These are phyloP conservation scores for Neoscytalidium dimidiatum DNA, from an alignment of 2,329 filamentous ascomycete genomes.

Conservation along the genomic window DNA sequence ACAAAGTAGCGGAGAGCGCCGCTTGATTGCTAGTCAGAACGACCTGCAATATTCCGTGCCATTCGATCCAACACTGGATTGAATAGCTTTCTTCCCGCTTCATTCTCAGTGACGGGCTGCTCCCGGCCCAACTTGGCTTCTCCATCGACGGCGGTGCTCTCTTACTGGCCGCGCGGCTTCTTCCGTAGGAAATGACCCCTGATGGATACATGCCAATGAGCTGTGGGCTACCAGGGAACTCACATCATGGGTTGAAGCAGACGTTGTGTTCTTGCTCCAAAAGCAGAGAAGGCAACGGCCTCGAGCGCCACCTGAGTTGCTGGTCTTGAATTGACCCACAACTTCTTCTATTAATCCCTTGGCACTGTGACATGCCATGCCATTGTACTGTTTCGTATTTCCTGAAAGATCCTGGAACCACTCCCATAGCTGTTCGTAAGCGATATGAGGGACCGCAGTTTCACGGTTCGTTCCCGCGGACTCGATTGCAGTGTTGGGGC, in stretches of 20 bases:
- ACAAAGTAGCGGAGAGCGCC: not conserved
- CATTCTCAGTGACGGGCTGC: not conserved
- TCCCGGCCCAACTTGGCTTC: not conserved
- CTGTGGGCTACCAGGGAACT: not conserved
- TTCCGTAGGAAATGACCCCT: not conserved
- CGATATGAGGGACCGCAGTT: constrained; percentile 3
- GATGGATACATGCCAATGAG: not conserved
- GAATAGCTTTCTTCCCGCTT: not conserved
- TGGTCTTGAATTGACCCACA: not conserved
- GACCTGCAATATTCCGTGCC: not conserved
- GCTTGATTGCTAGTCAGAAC: not conserved
- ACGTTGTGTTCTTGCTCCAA: not conserved
- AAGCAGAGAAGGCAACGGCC: not conserved
- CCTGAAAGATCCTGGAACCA: not conserved
- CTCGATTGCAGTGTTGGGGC: constrained; percentile 11
- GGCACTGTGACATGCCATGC: not conserved
- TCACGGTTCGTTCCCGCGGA: constrained; percentile 10
- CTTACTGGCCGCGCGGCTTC: constrained; percentile 7
- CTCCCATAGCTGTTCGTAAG: not conserved
- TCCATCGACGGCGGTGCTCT: not conserved
- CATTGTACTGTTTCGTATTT: not conserved
- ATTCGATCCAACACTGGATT: not conserved
- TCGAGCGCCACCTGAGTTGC: not conserved
- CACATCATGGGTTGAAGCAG: not conserved
- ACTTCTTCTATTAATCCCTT: not conserved